Conservation (phyloP, 2,329 filamentous ascomycete species). For the Fusarium protoensiforme region DNA sequence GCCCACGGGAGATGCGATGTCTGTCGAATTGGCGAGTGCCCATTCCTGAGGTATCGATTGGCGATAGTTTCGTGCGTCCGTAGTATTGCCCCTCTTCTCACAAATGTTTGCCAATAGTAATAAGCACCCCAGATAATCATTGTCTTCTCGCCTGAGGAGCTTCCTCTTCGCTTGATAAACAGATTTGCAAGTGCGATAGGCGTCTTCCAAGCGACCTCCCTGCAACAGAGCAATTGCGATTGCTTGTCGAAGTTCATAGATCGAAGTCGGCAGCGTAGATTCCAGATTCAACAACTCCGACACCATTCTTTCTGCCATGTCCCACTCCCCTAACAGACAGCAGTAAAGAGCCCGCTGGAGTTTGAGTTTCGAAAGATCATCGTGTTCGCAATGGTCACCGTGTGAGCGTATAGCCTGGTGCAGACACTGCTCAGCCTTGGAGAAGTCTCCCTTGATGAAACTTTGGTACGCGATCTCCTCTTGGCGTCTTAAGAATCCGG, state of each 20-base stretch:
- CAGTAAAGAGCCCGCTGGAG: slow-evolving; percentile 2
- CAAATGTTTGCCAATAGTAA: slow-evolving; percentile 1
- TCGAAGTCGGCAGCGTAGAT: neutral
- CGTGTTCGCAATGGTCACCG: neutral
- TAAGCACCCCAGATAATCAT: neutral
- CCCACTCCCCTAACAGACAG: slow-evolving; percentile 2
- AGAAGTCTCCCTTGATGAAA: neutral
- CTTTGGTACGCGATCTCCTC: neutral
- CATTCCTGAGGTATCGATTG: neutral
- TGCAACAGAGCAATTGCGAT: neutral
- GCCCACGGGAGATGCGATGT: neutral
- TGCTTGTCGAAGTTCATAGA: slow-evolving; percentile 4
- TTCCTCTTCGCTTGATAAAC: slow-evolving; percentile 2
- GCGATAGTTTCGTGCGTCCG: neutral
- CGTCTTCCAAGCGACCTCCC: neutral
- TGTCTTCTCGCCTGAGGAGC: neutral
- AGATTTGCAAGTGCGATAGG: neutral
- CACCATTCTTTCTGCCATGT: neutral
- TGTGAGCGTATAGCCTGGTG: neutral
- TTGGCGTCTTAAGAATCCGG: neutral
- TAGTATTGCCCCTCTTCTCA: neutral
- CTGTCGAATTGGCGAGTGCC: neutral
- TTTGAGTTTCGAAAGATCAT: neutral
- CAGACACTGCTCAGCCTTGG: slow-evolving; percentile 3
- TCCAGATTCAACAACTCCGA: neutral